A percentile compares a stretch with the other conserved stretches of the same genome.
Evolutionary conservation across 23 red algal genomes (phyloP).

Genomic region (Gracilariopsis chorda): DNA sequence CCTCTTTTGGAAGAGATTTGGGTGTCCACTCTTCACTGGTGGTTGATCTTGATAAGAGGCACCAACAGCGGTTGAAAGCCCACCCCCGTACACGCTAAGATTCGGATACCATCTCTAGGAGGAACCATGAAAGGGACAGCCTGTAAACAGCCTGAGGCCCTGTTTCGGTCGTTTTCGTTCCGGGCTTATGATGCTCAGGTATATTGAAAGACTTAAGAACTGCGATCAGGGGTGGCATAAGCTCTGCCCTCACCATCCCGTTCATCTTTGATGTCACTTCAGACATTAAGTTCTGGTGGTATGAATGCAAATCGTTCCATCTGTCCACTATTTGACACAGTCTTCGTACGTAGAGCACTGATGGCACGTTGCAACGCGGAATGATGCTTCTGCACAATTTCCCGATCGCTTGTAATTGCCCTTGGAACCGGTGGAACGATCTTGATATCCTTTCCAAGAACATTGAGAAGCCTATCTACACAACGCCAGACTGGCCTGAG

Average conservation of each 20-base stretch:
- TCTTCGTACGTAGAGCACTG: neutral
- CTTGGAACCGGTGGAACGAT: neutral
- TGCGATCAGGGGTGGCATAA: neutral
- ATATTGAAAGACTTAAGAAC: neutral
- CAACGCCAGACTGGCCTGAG: neutral
- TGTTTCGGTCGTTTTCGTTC: constrained; percentile 43
- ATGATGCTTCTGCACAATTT: neutral
- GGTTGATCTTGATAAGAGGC: too few species aligned
- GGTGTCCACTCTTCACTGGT: too few species aligned
- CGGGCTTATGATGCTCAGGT: constrained; percentile 47
- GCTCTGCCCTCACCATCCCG: neutral
- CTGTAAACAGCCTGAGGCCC: neutral
- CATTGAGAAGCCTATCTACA: constrained; percentile 18
- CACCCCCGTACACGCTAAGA: too few species aligned
- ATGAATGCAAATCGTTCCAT: neutral
- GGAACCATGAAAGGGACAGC: constrained; percentile 28
- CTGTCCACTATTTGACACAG: neutral
- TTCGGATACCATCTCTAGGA: constrained; percentile 27
- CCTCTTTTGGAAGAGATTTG: too few species aligned
- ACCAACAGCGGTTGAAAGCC: too few species aligned
- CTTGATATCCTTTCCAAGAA: constrained; percentile 15
- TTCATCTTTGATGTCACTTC: constrained; percentile 7
- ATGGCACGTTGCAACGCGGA: neutral
- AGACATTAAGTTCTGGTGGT: constrained; percentile 7
- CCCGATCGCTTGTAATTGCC: neutral